Evolutionary conservation across 129 eudicot genomes (phyloP).

Genomic region (Solidago caesia): DNA sequence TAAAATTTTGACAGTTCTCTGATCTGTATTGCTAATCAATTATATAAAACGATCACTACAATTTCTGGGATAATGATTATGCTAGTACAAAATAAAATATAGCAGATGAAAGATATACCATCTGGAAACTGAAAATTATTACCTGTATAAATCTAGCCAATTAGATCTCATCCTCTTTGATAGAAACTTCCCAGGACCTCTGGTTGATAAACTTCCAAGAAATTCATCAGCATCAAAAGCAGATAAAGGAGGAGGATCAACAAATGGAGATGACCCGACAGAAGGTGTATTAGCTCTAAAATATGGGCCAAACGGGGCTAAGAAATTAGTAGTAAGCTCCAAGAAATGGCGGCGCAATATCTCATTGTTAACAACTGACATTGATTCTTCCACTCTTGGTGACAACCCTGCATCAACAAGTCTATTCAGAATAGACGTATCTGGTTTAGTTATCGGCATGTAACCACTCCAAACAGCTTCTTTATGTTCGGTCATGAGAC

Average conservation of each 20-base stretch:
- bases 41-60: too few relatives aligned
- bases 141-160: conserved; percentile 98
- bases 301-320: conserved; percentile 95
- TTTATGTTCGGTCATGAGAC: conserved; percentile 92
- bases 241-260: conserved; percentile 87
- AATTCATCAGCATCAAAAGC: conserved; percentile 74
- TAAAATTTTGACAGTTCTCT: conserved; percentile 15
- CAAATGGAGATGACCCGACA: conserved; percentile 87
- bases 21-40: background rate
- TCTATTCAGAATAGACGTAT: conserved; percentile 87
- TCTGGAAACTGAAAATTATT: conserved; percentile 4
- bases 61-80: background rate
- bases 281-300: conserved; percentile 80
- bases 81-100: background rate
- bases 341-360: conserved; percentile 89
- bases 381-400: conserved; percentile 94
- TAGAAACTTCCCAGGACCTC: conserved; percentile 95
- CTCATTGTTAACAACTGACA: conserved; percentile 98
- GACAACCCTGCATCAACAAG: conserved; percentile 94
- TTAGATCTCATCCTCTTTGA: conserved; percentile 84
- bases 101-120: background rate
- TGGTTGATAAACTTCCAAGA: conserved; percentile 62
- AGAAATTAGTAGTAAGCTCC: conserved; percentile 92
- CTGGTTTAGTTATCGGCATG: conserved; percentile 79
- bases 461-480: conserved; percentile 89